Evolutionary conservation across 257 asterid species (phyloP), one percentile per base, ranked within the genome.

Genomic region (Parsonsia alboflavescens): DNA sequence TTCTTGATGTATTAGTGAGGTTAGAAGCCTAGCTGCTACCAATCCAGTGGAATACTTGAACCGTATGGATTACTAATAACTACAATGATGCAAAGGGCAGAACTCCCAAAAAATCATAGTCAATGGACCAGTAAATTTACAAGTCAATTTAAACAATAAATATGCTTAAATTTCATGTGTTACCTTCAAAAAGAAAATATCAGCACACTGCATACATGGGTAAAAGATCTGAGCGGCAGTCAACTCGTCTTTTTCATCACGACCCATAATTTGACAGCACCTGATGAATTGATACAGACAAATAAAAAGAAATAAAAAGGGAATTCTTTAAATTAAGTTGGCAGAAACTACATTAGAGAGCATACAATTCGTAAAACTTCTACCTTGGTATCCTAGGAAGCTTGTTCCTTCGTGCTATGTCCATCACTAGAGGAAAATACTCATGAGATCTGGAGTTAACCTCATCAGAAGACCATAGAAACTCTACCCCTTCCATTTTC

Each of bases 191-290:
- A 92, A 90, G 71, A 92, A 90, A 67, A 92, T 79, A 76, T 92
- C 97, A 64, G 98, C 98, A 77, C 98, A 93, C 12, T 93, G 98
- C 98, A 93, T 93, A 85, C 98, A 93, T 0, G 96, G 96, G 76
- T 93, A 93, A 78, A 93, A 86, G 76, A 93, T 89, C 80, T 93
- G 98, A 16, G 97, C 97, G 0, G 95, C 96, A 0, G 96, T 80
- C 64, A 93, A 77, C 68, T 93, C 58, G 58, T 93, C 97, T 82
- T 88, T 88, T 68, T 89, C 96, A 1, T 91, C 77, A 69, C 96
- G 98, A 28, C 97, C 98, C 98, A 90, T 90, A 71, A 90, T 89
- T 80, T 88, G 94, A 74, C 90, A 83, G 81, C 98, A 93, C 83
- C 98, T 93, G 73, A 33, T 15, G 39, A 54, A 48, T 59, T 39